Percentiles rank a stretch among this genome's conserved stretches.
Conservation (phyloP, 495 filamentous ascomycete species). For the Lindgomyces ingoldianus region DNA sequence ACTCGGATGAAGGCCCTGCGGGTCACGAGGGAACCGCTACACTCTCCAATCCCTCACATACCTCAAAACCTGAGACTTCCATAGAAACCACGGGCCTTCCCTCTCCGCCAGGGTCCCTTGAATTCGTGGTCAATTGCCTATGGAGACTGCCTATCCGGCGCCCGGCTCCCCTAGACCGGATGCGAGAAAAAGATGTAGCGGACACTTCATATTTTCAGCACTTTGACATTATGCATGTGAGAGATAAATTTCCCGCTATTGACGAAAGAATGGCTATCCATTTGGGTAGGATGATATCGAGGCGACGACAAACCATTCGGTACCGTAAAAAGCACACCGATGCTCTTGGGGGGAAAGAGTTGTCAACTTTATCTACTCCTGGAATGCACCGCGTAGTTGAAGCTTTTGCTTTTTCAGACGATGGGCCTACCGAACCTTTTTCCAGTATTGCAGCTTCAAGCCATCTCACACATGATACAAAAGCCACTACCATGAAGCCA, state of each 20-base stretch:
- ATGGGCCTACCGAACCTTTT: background rate
- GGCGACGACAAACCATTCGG: constrained; percentile 10
- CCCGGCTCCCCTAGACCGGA: constrained; percentile 11
- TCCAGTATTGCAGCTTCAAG: background rate
- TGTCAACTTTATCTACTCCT: too few relatives aligned
- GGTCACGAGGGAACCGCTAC: background rate
- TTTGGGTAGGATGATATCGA: constrained; percentile 12
- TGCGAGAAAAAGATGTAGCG: background rate
- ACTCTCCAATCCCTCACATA: too few relatives aligned
- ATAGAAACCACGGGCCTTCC: background rate
- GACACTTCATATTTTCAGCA: constrained; percentile 6
- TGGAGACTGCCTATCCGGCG: constrained; percentile 13
- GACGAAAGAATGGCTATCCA: constrained; percentile 3
- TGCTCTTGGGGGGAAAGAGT: background rate
- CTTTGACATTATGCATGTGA: constrained; percentile 15
- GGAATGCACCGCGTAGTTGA: too few relatives aligned
- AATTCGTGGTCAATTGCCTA: constrained; percentile 8
- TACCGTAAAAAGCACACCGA: constrained; percentile 1
- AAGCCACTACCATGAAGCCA: background rate
- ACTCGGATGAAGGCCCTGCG: background rate
- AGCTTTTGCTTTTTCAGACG: too few relatives aligned
- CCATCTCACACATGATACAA: background rate
- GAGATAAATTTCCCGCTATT: constrained; percentile 15
- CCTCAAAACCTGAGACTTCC: background rate
- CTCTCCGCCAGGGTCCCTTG: background rate